Evolutionary conservation across 2,329 filamentous ascomycete species (phyloP).

Genomic region (Triangularia setosa): DNA sequence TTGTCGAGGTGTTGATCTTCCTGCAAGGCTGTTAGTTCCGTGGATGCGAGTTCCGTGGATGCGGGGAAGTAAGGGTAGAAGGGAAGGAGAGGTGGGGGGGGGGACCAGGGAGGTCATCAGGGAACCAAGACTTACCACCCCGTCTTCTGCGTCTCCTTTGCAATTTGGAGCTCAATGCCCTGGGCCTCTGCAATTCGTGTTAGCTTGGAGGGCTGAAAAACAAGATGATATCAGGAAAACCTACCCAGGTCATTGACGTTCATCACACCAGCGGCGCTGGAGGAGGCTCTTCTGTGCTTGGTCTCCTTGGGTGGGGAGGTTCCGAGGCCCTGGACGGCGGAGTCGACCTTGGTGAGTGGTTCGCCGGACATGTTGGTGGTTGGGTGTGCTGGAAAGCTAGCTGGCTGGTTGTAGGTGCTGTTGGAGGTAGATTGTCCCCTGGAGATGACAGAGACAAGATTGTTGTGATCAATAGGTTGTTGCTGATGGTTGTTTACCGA

Average conservation of each 20-base stretch:
- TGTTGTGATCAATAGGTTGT: neutral
- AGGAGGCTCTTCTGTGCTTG: constrained; percentile 68
- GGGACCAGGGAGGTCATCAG: neutral
- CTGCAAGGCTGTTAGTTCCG: constrained; percentile 41
- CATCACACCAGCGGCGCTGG: constrained; percentile 66
- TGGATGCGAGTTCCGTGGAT: constrained; percentile 2
- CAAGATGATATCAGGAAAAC: constrained; percentile 27
- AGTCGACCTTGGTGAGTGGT: constrained; percentile 84
- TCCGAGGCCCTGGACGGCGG: constrained; percentile 76
- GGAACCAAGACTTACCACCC: constrained; percentile 64
- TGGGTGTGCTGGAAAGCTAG: constrained; percentile 2
- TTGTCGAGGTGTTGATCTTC: constrained; percentile 89
- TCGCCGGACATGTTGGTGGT: constrained; percentile 37
- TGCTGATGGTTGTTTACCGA: constrained; percentile 6
- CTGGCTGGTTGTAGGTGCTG: neutral
- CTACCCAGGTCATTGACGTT: constrained; percentile 85
- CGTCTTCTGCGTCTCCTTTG: constrained; percentile 79
- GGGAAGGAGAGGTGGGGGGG: constrained; percentile 4
- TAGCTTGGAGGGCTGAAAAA: constrained; percentile 10
- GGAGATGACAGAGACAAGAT: constrained; percentile 11
- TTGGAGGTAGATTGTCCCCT: constrained; percentile 2
- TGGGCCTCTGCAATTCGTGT: constrained; percentile 60
- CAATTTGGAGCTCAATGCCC: constrained; percentile 66
- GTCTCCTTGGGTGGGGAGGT: constrained; percentile 64
- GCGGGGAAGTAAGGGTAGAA: no score